These are phyloP conservation scores for Trifolium pratense DNA, from an alignment of 306 rosid genomes.

Conservation along the genomic window DNA sequence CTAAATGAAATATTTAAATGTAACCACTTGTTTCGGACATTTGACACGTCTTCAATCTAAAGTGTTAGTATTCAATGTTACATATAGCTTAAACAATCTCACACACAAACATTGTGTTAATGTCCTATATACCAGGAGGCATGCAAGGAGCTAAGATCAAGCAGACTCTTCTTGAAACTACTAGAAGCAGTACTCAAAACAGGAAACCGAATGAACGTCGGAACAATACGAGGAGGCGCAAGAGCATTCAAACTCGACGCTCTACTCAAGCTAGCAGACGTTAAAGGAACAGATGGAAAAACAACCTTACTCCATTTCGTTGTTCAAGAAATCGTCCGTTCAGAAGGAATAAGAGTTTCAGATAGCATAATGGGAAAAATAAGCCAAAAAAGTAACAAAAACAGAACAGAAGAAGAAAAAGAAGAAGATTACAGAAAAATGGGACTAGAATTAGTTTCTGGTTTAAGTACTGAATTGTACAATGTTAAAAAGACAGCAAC, in stretches of 20 bases:
- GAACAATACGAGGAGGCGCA: constrained; percentile 95
- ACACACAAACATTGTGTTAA: not conserved
- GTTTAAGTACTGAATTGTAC: constrained; percentile 83
- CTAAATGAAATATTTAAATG: not conserved
- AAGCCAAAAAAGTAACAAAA: constrained; percentile 63
- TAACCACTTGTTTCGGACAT: not conserved
- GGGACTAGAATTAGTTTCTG: constrained; percentile 90
- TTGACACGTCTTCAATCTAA: not conserved
- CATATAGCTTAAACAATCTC: not conserved
- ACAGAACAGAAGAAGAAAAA: constrained; percentile 66
- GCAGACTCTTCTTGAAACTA: constrained; percentile 87
- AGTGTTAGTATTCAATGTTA: not conserved
- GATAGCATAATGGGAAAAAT: constrained; percentile 96
- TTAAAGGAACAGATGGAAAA: constrained; percentile 92
- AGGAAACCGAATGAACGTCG: constrained; percentile 95
- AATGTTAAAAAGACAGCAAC: constrained; percentile 90
- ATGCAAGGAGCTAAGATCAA: constrained; percentile 92
- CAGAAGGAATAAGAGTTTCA: constrained; percentile 83
- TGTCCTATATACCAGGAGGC: constrained; percentile 63
- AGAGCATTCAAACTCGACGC: constrained; percentile 89
- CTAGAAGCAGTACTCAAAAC: constrained; percentile 95
- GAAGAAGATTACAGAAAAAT: constrained; percentile 83
- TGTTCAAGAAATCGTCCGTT: constrained; percentile 81
- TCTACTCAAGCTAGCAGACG: constrained; percentile 88
- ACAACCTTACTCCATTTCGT: constrained; percentile 93